Conservation (phyloP, 805 yeast species). For the Debaryomyces castellii region DNA sequence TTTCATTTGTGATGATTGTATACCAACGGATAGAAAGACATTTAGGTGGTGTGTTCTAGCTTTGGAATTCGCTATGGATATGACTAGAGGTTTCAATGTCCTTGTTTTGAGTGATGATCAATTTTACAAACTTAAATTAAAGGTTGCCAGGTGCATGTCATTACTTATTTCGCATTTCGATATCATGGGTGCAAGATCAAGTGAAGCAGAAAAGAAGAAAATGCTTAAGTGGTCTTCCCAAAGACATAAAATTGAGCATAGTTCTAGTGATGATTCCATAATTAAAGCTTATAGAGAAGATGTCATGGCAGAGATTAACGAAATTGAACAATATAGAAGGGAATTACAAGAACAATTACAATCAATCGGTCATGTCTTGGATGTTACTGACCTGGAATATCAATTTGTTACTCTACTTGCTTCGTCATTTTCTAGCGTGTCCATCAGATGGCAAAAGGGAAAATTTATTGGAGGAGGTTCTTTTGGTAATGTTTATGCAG, state of each 20-base stretch:
- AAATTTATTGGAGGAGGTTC: constrained; percentile 92
- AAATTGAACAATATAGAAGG: constrained; percentile 59
- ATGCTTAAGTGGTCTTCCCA: constrained; percentile 53
- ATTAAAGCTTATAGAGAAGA: constrained; percentile 59
- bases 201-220: constrained; percentile 59
- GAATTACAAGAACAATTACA: constrained; percentile 39
- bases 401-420: constrained; percentile 85
- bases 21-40: constrained; percentile 86
- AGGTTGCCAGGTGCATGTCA: constrained; percentile 94
- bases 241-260: constrained; percentile 51
- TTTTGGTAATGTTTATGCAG: constrained; percentile 91
- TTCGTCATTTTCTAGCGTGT: constrained; percentile 82
- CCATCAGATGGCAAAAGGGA: constrained; percentile 97
- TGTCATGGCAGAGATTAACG: constrained; percentile 62
- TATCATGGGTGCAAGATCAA: constrained; percentile 96
- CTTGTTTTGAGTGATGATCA: constrained; percentile 76
- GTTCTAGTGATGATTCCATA: constrained; percentile 39
- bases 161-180: constrained; percentile 92
- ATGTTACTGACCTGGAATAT: constrained; percentile 82
- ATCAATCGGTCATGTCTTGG: constrained; percentile 83
- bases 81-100: constrained; percentile 88
- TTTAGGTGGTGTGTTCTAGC: constrained; percentile 97
- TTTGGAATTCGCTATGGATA: constrained; percentile 91
- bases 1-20: constrained; percentile 91
- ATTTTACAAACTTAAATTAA: constrained; percentile 66